Evolutionary conservation across 1,139 yeast species (phyloP), one percentile per base, ranked within the genome.

Genomic region (Yamadazyma friedrichii): DNA sequence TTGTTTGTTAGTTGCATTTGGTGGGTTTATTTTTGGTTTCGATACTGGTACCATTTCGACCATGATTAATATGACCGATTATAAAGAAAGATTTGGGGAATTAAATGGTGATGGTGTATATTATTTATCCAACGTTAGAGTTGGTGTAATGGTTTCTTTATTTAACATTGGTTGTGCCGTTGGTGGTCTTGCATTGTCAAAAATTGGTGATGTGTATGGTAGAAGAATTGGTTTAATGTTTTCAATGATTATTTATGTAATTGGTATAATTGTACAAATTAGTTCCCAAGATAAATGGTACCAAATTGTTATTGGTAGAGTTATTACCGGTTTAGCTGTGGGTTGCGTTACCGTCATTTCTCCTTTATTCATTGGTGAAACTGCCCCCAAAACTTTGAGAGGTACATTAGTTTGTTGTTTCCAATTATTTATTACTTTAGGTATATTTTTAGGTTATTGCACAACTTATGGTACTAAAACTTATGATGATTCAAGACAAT

Each of bases 21-120:
- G 84, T 26, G 88, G 88, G 2, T 77, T 80, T 45, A 74, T 81
- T 11, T 81, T 81, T 51, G 89, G 89, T 9, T 82, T 79, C 67
- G 89, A 83, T 59, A 80, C 84, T 35, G 88, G 88, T 38, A 81
- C 84, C 33, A 74, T 82, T 51, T 84, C 87, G 27, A 87, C 87
- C 16, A 67, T 82, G 43, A 71, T 81, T 12, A 80, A 79, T 53
- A 72, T 81, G 76, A 58, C 71, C n/a, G 69, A 77, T 32, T 82
- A 78, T 58, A 61, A 63, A 42, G 45, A 54, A 11, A 62, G 69
- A 35, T 82, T 77, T 55, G 86, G 81, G 32, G 57, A 64, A 41
- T 42, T 42, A 8, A 45, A 60, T 39, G 46, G 51, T 9, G 52
- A 54, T 17, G 63, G 66, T 38, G 55, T 51, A 38, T 53, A 57